Conservation (phyloP, 257 asterid genomes). For the Solanum tarapatanum region DNA sequence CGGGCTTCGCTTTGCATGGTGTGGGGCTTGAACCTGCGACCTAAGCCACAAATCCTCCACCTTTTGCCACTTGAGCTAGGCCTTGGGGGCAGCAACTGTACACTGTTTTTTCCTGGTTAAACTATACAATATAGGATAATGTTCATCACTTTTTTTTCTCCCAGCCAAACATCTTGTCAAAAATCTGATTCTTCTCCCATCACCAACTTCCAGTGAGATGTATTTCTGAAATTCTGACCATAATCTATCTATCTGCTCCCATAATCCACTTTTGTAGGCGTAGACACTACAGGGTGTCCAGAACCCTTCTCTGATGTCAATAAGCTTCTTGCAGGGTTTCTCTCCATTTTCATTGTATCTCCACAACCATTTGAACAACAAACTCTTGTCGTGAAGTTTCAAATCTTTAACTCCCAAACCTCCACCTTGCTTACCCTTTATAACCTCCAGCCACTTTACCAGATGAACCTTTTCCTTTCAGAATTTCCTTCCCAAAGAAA, state of each 20-base stretch:
- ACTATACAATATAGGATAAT: not conserved
- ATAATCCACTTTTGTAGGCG: not conserved
- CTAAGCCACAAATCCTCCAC: no score
- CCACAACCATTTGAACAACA: not conserved
- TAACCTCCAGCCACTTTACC: not conserved
- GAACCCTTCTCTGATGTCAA: not conserved
- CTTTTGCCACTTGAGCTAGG: no score
- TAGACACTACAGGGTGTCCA: not conserved
- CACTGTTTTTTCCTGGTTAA: not conserved
- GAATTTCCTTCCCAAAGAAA: not conserved
- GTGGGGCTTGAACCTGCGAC: no score
- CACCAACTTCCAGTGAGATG: not conserved
- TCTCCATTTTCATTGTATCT: not conserved
- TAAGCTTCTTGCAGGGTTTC: not conserved
- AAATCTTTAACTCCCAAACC: not conserved
- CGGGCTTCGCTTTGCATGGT: no score
- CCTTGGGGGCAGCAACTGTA: no score
- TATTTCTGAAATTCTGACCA: not conserved
- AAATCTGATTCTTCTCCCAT: not conserved
- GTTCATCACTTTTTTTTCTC: not conserved
- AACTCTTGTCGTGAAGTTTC: not conserved
- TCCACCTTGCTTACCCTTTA: not conserved
- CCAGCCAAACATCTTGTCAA: not conserved
- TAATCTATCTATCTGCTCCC: not conserved
- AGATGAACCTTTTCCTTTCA: not conserved